These are phyloP conservation scores for Picochlorum sp. DNA, from an alignment of 139 green algal species.

Conservation along the genomic window DNA sequence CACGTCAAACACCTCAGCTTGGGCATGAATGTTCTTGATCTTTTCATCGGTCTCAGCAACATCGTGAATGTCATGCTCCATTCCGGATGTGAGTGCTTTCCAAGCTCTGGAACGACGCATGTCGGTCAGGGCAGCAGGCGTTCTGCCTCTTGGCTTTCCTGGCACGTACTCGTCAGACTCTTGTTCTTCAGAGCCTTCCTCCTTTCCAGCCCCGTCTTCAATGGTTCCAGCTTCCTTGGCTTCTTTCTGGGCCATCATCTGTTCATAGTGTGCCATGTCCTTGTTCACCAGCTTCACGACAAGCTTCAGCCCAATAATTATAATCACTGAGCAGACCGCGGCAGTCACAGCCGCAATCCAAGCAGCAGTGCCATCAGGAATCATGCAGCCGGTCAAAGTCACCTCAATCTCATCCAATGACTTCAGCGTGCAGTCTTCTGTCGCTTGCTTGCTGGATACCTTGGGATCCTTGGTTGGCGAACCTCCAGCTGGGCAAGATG, in stretches of 20 bases:
- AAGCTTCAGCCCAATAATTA: not conserved
- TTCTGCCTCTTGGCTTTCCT: not conserved
- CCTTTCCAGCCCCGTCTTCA: not conserved
- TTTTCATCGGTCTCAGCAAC: constrained; percentile 2
- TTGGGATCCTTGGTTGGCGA: not conserved
- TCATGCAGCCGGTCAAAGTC: not conserved
- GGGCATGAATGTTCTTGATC: constrained; percentile 35
- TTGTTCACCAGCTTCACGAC: constrained; percentile 1
- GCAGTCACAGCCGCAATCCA: constrained; percentile 10
- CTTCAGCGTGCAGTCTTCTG: not conserved
- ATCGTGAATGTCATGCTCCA: constrained; percentile 12
- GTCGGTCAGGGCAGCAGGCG: constrained; percentile 2
- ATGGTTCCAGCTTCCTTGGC: not conserved
- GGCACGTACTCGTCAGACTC: not conserved
- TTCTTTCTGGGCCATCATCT: not conserved
- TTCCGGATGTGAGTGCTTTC: not conserved
- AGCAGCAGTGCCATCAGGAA: not conserved
- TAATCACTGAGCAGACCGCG: not conserved
- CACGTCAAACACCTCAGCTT: constrained; percentile 57
- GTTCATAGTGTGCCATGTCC: constrained; percentile 3
- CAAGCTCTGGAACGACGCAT: constrained; percentile 20
- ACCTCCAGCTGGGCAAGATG: not conserved
- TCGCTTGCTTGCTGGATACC: not conserved
- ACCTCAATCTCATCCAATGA: not conserved
- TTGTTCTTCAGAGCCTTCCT: not conserved